A percentile compares a stretch with the other conserved stretches of the same genome.
Evolutionary conservation across 2,329 filamentous ascomycete species (phyloP).

Genomic region (Cladophialophora yegresii): DNA sequence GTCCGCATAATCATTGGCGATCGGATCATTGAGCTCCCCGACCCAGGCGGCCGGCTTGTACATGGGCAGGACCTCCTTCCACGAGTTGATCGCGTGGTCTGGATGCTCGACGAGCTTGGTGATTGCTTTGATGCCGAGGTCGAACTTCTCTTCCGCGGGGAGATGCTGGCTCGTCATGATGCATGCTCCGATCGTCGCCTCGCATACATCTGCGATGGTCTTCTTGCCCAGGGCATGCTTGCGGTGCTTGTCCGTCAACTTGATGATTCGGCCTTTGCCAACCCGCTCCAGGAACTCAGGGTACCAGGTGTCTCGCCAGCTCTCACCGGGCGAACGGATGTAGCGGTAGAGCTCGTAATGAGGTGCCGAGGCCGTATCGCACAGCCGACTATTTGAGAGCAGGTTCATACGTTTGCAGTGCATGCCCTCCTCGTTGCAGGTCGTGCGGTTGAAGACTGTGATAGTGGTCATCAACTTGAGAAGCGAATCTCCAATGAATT

Average conservation of each 20-base stretch:
- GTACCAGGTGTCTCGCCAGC: conserved; percentile 79
- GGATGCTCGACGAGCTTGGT: conserved; percentile 64
- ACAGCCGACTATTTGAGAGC: conserved; percentile 88
- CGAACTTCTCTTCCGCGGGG: conserved; percentile 50
- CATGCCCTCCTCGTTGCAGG: conserved; percentile 77
- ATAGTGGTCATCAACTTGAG: conserved; percentile 96
- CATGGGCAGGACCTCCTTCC: conserved; percentile 66
- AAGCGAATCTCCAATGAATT: conserved; percentile 91
- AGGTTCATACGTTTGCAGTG: conserved; percentile 90
- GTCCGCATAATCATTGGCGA: conserved; percentile 67
- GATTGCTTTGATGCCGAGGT: conserved; percentile 62
- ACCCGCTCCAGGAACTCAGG: conserved; percentile 71
- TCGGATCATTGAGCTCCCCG: conserved; percentile 53
- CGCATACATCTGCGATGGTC: conserved; percentile 89
- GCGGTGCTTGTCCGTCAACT: conserved; percentile 40
- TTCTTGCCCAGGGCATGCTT: conserved; percentile 79
- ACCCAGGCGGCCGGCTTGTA: conserved; percentile 32
- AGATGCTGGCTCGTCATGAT: conserved; percentile 57
- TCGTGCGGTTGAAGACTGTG: conserved; percentile 74
- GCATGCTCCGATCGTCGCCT: conserved; percentile 88
- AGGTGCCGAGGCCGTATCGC: conserved; percentile 70
- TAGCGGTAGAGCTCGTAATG: conserved; percentile 67
- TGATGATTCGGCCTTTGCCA: conserved; percentile 64
- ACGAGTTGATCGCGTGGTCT: conserved; percentile 69
- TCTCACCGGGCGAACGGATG: conserved; percentile 73